Evolutionary conservation across 1,284 basidiomycete species (phyloP).

Genomic region (Marasmius oreades): DNA sequence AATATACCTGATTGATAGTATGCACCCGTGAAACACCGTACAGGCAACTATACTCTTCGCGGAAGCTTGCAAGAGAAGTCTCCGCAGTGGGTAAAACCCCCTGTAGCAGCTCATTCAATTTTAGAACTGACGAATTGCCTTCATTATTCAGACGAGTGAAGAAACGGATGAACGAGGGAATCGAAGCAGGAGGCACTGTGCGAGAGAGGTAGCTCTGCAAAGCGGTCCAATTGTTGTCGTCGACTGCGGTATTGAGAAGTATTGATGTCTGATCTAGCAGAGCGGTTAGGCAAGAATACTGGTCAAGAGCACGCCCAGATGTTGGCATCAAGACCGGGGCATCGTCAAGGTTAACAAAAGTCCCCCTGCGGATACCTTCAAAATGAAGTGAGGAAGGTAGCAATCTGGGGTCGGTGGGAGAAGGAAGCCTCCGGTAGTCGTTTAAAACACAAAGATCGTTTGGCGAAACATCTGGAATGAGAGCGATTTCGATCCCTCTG

Average conservation of each 20-base stretch:
- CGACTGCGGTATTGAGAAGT: slow-evolving; percentile 18
- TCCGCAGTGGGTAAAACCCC: slow-evolving; percentile 17
- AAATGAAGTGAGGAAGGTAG: slow-evolving; percentile 21
- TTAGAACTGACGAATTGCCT: slow-evolving; percentile 10
- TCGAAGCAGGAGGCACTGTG: slow-evolving; percentile 30
- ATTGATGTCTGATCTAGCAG: slow-evolving; percentile 37
- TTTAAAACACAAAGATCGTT: slow-evolving; percentile 47
- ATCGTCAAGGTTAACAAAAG: not conserved
- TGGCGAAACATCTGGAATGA: slow-evolving; percentile 32
- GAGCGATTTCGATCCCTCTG: slow-evolving; percentile 85
- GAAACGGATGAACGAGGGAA: slow-evolving; percentile 34
- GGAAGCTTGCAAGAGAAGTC: slow-evolving; percentile 20
- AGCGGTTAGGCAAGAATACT: slow-evolving; percentile 44
- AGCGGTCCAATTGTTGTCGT: slow-evolving; percentile 20
- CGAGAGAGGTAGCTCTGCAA: slow-evolving; percentile 41
- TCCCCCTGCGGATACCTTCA: slow-evolving; percentile 36
- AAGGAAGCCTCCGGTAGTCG: slow-evolving; percentile 49
- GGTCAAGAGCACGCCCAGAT: slow-evolving; percentile 37
- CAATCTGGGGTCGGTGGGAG: slow-evolving; percentile 10
- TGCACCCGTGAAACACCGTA: slow-evolving; percentile 31
- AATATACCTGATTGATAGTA: slow-evolving; percentile 38
- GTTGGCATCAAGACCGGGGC: not conserved
- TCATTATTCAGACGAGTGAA: slow-evolving; percentile 9
- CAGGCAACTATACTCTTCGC: slow-evolving; percentile 22
- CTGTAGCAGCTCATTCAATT: slow-evolving; percentile 7